Conservation (phyloP, 148 eudicot genomes). For the Fagopyrum tataricum region DNA sequence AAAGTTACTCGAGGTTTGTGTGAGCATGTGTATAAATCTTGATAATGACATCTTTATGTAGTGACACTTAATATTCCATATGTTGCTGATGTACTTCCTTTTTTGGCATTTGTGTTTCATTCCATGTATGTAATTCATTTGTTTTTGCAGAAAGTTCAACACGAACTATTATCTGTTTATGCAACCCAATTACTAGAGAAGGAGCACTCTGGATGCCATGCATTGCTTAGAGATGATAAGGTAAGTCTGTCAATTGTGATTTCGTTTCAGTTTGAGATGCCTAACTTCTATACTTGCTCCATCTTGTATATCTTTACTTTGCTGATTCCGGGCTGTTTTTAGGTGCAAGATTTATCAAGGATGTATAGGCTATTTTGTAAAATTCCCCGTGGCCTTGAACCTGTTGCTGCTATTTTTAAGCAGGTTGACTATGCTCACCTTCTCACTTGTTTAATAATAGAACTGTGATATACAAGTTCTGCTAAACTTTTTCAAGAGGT, state of each 20-base stretch:
- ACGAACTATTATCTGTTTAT: conserved; percentile 68
- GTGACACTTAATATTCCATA: too few relatives aligned
- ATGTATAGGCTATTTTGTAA: conserved; percentile 89
- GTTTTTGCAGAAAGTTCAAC: conserved; percentile 66
- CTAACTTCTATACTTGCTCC: too few relatives aligned
- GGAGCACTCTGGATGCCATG: conserved; percentile 92
- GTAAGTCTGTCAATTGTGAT: too few relatives aligned
- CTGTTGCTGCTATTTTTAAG: conserved; percentile 79
- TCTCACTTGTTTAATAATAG: background rate
- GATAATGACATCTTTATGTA: background rate
- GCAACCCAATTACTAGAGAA: conserved; percentile 88
- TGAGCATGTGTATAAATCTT: background rate
- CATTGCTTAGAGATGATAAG: conserved; percentile 89
- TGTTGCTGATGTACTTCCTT: too few relatives aligned
- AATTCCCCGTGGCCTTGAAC: conserved; percentile 76
- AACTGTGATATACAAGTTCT: too few relatives aligned
- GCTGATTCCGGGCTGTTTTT: too few relatives aligned
- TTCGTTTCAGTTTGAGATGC: background rate
- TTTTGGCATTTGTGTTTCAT: too few relatives aligned
- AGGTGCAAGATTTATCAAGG: conserved; percentile 90
- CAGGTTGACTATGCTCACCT: conserved; percentile 38
- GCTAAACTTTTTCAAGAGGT: too few relatives aligned
- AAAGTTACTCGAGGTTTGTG: conserved; percentile 77
- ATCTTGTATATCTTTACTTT: too few relatives aligned
- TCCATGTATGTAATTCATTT: background rate